A percentile compares a stretch with the other conserved stretches of the same genome.
Conservation (phyloP, 139 green algal species). For the Micractinium conductrix region DNA sequence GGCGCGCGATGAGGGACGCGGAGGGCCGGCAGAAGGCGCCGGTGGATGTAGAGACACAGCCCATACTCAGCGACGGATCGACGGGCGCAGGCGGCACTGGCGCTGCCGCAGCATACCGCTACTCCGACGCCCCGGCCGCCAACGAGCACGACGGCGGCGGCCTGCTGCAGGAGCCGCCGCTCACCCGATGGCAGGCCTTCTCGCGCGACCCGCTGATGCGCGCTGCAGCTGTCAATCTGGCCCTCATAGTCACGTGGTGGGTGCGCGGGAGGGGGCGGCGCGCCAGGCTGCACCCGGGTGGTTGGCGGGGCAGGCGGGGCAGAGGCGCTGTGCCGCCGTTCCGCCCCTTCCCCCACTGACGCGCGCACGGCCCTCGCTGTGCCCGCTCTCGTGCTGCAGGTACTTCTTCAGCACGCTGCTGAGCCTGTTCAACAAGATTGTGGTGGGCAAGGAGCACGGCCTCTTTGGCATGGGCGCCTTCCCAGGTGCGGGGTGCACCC, state of each 20-base stretch:
- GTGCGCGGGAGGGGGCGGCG: neutral
- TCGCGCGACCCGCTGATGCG: conserved; percentile 12
- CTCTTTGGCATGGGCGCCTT: conserved; percentile 73
- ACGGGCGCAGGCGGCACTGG: neutral
- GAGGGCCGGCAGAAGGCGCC: neutral
- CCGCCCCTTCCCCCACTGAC: neutral
- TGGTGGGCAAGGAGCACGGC: conserved; percentile 74
- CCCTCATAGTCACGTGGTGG: conserved; percentile 37
- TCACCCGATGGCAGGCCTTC: neutral
- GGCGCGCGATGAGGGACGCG: neutral
- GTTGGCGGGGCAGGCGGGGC: neutral
- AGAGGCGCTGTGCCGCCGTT: neutral
- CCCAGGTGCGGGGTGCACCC: conserved; percentile 81
- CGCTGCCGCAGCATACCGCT: neutral
- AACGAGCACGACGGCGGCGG: neutral
- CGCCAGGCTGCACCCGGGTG: neutral
- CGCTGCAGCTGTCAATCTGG: conserved; percentile 25
- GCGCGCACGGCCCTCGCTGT: neutral
- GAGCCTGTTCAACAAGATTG: conserved; percentile 79
- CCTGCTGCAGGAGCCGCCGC: neutral
- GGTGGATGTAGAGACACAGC: conserved; percentile 27
- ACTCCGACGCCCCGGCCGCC: neutral
- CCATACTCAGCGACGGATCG: conserved; percentile 23
- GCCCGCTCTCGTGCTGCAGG: conserved; percentile 46
- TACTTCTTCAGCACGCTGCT: conserved; percentile 84